Evolutionary conservation across 2,329 filamentous ascomycete genomes (phyloP).

Genomic region (Colletotrichum sp.): DNA sequence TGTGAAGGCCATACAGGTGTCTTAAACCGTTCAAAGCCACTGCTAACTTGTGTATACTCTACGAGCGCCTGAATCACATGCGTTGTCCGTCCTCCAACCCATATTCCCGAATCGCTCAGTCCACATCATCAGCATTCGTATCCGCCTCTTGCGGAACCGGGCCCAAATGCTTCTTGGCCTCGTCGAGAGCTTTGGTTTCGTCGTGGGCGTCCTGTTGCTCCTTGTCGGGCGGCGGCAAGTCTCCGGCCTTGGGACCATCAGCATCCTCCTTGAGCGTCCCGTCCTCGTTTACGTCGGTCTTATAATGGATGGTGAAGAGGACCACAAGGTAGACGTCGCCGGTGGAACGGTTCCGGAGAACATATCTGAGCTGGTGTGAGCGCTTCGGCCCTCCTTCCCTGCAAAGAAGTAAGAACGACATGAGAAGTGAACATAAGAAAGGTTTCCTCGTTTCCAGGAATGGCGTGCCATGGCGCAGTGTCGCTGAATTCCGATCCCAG

Average conservation of each 20-base stretch:
- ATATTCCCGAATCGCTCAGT: slow-evolving; percentile 31
- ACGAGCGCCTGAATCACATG: background rate
- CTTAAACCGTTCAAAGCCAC: background rate
- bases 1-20: background rate
- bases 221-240: slow-evolving; percentile 9
- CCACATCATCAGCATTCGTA: slow-evolving; percentile 48
- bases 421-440: slow-evolving; percentile 2
- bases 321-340: slow-evolving; percentile 81
- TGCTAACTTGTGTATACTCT: background rate
- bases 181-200: slow-evolving; percentile 40
- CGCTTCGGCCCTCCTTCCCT: slow-evolving; percentile 53
- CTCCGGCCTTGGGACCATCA: slow-evolving; percentile 31
- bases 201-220: slow-evolving; percentile 31
- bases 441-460: background rate
- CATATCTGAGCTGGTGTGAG: slow-evolving; percentile 89
- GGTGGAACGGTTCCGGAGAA: slow-evolving; percentile 81
- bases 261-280: slow-evolving; percentile 55
- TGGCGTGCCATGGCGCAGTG: background rate
- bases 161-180: slow-evolving; percentile 42
- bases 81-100: background rate
- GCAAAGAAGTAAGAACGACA: slow-evolving; percentile 25
- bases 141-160: slow-evolving; percentile 27
- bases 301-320: slow-evolving; percentile 77
- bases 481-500: background rate
- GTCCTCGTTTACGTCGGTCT: slow-evolving; percentile 67